A percentile compares a stretch with the other conserved stretches of the same genome.
Evolutionary conservation across 140 eudicot genomes (phyloP).

Genomic region (Erigeron philadelphicus): DNA sequence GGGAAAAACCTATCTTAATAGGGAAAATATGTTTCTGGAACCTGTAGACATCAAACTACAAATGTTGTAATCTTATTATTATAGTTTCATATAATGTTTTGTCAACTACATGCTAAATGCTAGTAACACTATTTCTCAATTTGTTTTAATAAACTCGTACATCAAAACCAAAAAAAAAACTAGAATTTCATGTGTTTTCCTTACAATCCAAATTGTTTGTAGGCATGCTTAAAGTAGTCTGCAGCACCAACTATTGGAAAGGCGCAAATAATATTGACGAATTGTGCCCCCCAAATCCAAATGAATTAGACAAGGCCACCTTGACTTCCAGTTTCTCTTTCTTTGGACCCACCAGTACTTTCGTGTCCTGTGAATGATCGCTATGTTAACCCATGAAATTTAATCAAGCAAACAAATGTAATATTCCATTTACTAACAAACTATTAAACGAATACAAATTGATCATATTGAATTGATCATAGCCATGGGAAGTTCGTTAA

Average conservation of each 20-base stretch:
- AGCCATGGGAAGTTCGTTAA: not conserved
- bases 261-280: conserved; percentile 94
- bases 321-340: conserved; percentile 77
- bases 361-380: conserved; percentile 41
- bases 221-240: not conserved
- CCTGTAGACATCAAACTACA: no score
- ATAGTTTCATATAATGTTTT: no score
- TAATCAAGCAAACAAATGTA: not conserved
- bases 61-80: no score
- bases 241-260: conserved; percentile 36
- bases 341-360: conserved; percentile 74
- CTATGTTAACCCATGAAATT: not conserved
- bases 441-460: not conserved
- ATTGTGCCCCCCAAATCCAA: conserved; percentile 96
- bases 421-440: not conserved
- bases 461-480: not conserved
- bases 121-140: no score
- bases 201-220: conserved; percentile 24
- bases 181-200: not conserved
- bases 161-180: not conserved
- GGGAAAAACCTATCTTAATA: not conserved
- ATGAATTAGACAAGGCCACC: conserved; percentile 90
- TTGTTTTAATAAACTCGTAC: not conserved
- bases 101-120: no score
- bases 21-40: no score